A percentile compares a stretch with the other conserved stretches of the same genome.
phyloP scores from a whole-genome alignment of 768 basidiomycete genomes.

The Suillus luteus region DNA sequence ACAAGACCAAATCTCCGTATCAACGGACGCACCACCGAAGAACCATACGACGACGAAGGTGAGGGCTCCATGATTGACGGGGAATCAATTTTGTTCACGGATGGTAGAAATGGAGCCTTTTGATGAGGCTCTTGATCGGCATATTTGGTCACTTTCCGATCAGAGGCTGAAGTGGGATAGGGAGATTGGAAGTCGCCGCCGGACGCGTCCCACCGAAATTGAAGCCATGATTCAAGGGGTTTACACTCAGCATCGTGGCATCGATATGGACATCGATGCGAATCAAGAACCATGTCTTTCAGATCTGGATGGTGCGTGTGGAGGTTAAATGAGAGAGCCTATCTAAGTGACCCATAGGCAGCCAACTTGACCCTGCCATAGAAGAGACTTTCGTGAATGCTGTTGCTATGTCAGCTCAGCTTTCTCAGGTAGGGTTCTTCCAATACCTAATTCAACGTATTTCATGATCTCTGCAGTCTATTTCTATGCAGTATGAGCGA shows the following conservation, averaged over 20 bases:
- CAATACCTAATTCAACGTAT: background rate
- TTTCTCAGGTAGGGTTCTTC: constrained; percentile 49
- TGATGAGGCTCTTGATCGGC: constrained; percentile 83
- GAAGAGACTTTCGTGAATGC: constrained; percentile 36
- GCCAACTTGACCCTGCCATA: constrained; percentile 24
- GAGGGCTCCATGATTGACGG: constrained; percentile 11
- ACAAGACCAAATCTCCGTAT: constrained; percentile 75
- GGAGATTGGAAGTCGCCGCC: constrained; percentile 66
- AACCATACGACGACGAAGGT: constrained; percentile 59
- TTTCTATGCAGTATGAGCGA: constrained; percentile 53
- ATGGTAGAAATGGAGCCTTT: constrained; percentile 72
- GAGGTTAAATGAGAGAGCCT: background rate
- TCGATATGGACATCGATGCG: constrained; percentile 29
- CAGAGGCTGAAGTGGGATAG: constrained; percentile 76
- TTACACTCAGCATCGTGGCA: constrained; percentile 36
- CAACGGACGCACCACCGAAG: constrained; percentile 77
- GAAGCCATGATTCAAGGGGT: constrained; percentile 43
- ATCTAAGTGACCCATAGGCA: constrained; percentile 17
- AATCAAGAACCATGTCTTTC: constrained; percentile 8
- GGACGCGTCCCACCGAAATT: constrained; percentile 59
- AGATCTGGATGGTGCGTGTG: constrained; percentile 16
- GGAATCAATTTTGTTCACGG: constrained; percentile 12
- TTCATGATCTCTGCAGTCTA: constrained; percentile 36
- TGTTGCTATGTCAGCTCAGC: constrained; percentile 45
- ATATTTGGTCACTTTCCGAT: constrained; percentile 78